Percentiles rank a stretch among this genome's conserved stretches.
Evolutionary conservation across 2,329 filamentous ascomycete genomes (phyloP).

Genomic region (Fusarium vanettenii): DNA sequence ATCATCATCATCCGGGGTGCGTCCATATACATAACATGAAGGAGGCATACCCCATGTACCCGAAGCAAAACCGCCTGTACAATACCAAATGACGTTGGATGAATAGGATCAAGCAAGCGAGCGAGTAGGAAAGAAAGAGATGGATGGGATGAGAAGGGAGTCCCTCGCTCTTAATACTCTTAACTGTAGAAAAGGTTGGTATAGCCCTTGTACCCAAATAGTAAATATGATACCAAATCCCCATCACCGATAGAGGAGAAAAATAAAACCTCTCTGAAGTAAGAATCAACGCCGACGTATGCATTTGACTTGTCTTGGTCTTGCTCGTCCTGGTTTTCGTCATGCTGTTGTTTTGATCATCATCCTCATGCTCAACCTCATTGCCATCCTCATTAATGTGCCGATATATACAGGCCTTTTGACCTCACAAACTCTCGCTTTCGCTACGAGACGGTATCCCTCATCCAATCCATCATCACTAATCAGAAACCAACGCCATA

Average conservation of each 20-base stretch:
- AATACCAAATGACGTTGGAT: conserved; percentile 21
- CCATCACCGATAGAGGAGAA: neutral
- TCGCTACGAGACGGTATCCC: neutral
- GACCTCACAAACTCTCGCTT: conserved; percentile 4
- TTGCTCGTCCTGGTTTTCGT: neutral
- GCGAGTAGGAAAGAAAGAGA: neutral
- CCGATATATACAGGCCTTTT: conserved; percentile 27
- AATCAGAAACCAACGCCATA: conserved; percentile 15
- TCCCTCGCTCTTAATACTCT: conserved; percentile 24
- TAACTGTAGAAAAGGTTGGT: conserved; percentile 16
- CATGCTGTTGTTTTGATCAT: conserved; percentile 8
- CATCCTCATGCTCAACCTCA: neutral
- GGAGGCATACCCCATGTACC: conserved; percentile 20
- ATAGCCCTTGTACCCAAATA: conserved; percentile 11
- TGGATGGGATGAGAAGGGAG: conserved; percentile 19
- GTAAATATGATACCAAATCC: conserved; percentile 25
- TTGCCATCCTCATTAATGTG: conserved; percentile 38
- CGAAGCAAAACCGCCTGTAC: conserved; percentile 9
- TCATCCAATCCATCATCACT: neutral
- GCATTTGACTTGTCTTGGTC: conserved; percentile 2
- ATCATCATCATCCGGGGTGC: conserved; percentile 1
- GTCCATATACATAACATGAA: conserved; percentile 5
- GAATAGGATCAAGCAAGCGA: conserved; percentile 10
- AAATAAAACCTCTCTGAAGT: neutral
- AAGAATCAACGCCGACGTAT: neutral